Base-by-base conservation (phyloP, 78 protist species). In the Dictyostelium discoideum region DNA sequence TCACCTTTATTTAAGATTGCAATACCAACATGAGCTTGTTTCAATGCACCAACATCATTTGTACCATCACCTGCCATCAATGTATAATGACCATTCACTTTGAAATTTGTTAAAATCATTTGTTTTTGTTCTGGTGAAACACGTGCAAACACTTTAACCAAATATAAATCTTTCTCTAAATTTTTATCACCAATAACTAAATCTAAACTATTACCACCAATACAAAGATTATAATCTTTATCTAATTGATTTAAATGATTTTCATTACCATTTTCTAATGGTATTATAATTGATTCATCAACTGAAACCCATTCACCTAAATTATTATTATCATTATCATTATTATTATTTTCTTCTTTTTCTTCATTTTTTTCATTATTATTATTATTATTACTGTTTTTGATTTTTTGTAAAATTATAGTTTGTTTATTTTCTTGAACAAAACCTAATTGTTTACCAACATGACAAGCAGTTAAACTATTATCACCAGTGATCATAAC, bases 1-100 rank as follows among this genome's bases (percentile, higher is more conserved):
- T 85, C 96, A 74, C 93, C 93, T 18, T 83, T 74, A 46, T 93
- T 93, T 24, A 94, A 85, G 24, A 94, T 82, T 9, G 97, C 97
- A 26, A 94, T 46, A 26, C 99, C 99, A n/a, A 99, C 99, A 50
- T 98, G 98, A 0, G 99, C 99, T 67, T 97, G 99, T 96, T 99
- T 99, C 44, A 99, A 97, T 3, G 99, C 99, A n/a, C 99, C 99
- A n/a, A 99, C 99, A 77, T 99, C 99, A 95, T 99, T 99, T 5
- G 99, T 98, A 79, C 99, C 99, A 86, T 99, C 99, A n/a, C 99
- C 99, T 46, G 99, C 98, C 99, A 99, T 99, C 88, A 98, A 97
- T 14, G 99, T 96, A 46, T 9, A 0, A 42, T 72, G 72, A 32
- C 99, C 99, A 29, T 7, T 13, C 16, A 2, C 11, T 42, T 98